Evolutionary conservation across 2,329 filamentous ascomycete species (phyloP).

Genomic region (Tolypocladium paradoxum): DNA sequence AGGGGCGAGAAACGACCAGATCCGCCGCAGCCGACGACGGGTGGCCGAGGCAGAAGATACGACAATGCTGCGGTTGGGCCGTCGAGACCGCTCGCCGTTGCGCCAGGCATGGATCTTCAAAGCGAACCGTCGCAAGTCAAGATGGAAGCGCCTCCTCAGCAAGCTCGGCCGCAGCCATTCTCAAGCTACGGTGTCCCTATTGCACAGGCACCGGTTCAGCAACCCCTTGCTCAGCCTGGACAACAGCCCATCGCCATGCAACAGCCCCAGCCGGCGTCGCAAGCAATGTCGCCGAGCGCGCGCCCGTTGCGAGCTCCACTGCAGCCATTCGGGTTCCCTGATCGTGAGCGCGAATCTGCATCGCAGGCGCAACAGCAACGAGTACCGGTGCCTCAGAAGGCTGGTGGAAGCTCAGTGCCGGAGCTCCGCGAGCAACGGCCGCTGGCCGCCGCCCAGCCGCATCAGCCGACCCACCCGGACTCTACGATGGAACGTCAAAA

Average conservation of each 20-base stretch:
- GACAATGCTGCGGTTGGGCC: slow-evolving; percentile 23
- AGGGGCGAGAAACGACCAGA: slow-evolving; percentile 49
- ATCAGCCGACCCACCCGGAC: slow-evolving; percentile 21
- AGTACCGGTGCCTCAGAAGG: slow-evolving; percentile 30
- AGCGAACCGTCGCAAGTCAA: slow-evolving; percentile 36
- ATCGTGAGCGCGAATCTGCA: slow-evolving; percentile 27
- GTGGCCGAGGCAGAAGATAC: slow-evolving; percentile 40
- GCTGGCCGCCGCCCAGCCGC: slow-evolving; percentile 23
- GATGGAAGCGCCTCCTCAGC: slow-evolving; percentile 26
- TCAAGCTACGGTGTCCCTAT: slow-evolving; percentile 35
- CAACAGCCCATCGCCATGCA: slow-evolving; percentile 20
- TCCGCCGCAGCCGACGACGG: slow-evolving; percentile 44
- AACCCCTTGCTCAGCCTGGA: slow-evolving; percentile 13
- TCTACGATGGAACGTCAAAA: slow-evolving; percentile 22
- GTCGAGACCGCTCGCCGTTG: slow-evolving; percentile 35
- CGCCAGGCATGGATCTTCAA: slow-evolving; percentile 30
- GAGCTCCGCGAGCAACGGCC: slow-evolving; percentile 24
- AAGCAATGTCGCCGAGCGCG: slow-evolving; percentile 35
- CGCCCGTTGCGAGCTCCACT: slow-evolving; percentile 33
- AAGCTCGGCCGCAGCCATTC: slow-evolving; percentile 25
- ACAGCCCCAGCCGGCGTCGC: slow-evolving; percentile 26
- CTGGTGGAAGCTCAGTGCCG: slow-evolving; percentile 16
- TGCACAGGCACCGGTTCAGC: slow-evolving; percentile 28
- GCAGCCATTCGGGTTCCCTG: slow-evolving; percentile 32
- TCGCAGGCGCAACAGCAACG: slow-evolving; percentile 22